Conservation (phyloP, 2,329 filamentous ascomycete genomes). For the Emergomyces orientalis region DNA sequence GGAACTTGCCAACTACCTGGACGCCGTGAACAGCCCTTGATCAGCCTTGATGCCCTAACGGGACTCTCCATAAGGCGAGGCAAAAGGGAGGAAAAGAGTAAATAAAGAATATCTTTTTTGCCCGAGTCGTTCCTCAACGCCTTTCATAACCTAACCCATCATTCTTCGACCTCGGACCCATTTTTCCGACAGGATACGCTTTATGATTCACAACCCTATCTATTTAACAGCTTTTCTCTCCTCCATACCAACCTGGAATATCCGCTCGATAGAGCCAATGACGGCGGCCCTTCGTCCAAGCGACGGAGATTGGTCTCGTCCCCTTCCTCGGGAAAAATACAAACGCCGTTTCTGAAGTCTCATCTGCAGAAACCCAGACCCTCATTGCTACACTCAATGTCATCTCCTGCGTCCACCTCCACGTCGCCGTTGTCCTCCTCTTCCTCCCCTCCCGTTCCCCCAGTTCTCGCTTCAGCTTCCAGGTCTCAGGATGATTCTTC, state of each 20-base stretch:
- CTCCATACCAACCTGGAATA: slow-evolving; percentile 18
- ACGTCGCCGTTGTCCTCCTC: slow-evolving; percentile 13
- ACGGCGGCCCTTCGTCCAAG: slow-evolving; percentile 23
- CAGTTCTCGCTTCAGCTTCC: slow-evolving; percentile 4
- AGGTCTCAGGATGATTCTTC: background rate
- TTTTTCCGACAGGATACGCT: no score
- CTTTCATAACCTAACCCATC: background rate
- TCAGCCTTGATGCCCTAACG: background rate
- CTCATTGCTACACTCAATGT: background rate
- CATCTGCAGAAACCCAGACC: background rate
- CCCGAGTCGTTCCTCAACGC: background rate
- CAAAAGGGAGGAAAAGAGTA: background rate
- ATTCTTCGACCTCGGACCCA: background rate
- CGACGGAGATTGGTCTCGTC: slow-evolving; percentile 29
- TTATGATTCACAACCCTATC: no score
- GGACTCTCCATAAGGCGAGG: background rate
- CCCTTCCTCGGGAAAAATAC: slow-evolving; percentile 13
- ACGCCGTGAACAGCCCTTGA: background rate
- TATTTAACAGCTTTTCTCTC: background rate
- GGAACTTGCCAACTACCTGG: background rate
- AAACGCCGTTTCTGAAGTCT: slow-evolving; percentile 9
- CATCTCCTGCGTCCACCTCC: slow-evolving; percentile 3
- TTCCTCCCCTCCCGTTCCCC: slow-evolving; percentile 7
- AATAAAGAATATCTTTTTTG: background rate
- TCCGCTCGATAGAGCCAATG: slow-evolving; percentile 25